phyloP scores from a whole-genome alignment of 1,284 basidiomycete genomes.

The Leccinum griseonigrum region DNA sequence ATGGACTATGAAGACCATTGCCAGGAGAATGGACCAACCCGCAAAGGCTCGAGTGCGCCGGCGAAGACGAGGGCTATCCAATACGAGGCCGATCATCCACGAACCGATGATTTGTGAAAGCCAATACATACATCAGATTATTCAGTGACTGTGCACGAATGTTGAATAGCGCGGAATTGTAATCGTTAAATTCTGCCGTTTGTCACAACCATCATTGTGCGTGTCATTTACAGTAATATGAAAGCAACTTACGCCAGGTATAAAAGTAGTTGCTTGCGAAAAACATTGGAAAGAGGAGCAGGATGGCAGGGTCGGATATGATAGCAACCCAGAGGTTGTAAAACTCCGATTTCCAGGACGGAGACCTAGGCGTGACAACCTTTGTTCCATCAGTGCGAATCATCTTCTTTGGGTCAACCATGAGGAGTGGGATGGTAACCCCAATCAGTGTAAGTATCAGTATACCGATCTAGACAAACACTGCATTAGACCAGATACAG shows the following conservation, averaged over 20 bases:
- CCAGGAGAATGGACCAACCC: constrained; percentile 44
- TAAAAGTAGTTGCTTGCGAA: constrained; percentile 38
- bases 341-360: constrained; percentile 38
- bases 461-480: constrained; percentile 29
- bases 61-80: constrained; percentile 40
- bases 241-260: constrained; percentile 33
- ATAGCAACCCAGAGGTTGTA: constrained; percentile 33
- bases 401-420: constrained; percentile 38
- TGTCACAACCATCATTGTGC: background rate
- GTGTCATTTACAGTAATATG: background rate
- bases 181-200: constrained; percentile 36
- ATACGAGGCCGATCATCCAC: constrained; percentile 37
- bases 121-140: constrained; percentile 40
- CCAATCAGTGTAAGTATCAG: constrained; percentile 35
- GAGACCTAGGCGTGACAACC: constrained; percentile 32
- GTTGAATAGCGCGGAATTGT: constrained; percentile 38
- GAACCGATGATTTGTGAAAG: constrained; percentile 38
- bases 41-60: constrained; percentile 47
- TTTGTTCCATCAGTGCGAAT: constrained; percentile 36
- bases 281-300: constrained; percentile 39
- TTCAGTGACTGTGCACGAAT: constrained; percentile 38
- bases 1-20: constrained; percentile 48
- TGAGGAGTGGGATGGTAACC: constrained; percentile 34
- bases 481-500: background rate
- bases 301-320: constrained; percentile 33